Evolutionary conservation across 2,329 filamentous ascomycete genomes (phyloP).

Genomic region (Cadophora sp.): DNA sequence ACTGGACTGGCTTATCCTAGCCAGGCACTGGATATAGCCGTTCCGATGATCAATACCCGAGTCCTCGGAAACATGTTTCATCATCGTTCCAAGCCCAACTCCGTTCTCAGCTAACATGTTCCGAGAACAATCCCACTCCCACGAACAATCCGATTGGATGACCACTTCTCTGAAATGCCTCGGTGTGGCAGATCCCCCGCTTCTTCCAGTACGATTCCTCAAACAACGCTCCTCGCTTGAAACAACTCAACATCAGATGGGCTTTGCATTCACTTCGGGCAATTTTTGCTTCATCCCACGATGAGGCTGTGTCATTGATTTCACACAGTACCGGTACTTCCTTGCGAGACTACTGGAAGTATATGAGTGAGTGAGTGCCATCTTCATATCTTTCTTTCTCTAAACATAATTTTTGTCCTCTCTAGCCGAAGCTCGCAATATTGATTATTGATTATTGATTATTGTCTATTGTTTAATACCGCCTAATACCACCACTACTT

Average conservation of each 20-base stretch:
- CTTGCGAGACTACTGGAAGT: not conserved
- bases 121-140: not conserved
- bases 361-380: not conserved
- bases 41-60: conserved; percentile 3
- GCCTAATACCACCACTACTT: not conserved
- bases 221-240: not conserved
- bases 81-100: conserved; percentile 3
- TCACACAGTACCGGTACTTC: not conserved
- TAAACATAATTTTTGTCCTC: not conserved
- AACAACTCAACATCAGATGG: conserved; percentile 10
- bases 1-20: not conserved
- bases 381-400: not conserved
- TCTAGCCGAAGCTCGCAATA: not conserved
- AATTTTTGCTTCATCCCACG: conserved; percentile 7
- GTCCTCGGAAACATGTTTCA: conserved; percentile 4
- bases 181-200: conserved; percentile 2
- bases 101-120: conserved; percentile 2
- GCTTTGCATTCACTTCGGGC: not conserved
- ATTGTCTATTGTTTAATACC: too few species aligned
- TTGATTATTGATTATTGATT: not conserved
- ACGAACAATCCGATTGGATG: not conserved
- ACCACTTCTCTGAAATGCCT: not conserved
- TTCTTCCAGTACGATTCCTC: not conserved
- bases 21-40: not conserved
- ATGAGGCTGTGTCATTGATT: not conserved